Evolutionary conservation across 495 filamentous ascomycete species (phyloP).

Genomic region (Rostrohypoxylon terebratum): DNA sequence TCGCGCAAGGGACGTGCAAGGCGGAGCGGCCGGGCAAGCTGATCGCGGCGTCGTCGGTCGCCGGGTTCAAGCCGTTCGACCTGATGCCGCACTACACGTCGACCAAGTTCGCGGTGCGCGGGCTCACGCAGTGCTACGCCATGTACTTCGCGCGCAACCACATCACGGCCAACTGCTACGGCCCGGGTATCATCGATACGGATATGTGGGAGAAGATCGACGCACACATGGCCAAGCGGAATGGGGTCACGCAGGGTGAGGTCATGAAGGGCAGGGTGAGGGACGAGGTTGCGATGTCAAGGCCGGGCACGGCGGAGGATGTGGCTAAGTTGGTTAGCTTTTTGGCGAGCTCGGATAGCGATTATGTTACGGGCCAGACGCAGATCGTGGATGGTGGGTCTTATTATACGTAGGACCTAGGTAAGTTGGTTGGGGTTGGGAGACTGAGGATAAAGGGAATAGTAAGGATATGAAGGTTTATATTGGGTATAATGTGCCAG

Average conservation of each 20-base stretch:
- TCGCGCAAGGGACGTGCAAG: slow-evolving; percentile 56
- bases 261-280: slow-evolving; percentile 59
- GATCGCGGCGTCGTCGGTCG: slow-evolving; percentile 67
- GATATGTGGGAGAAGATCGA: slow-evolving; percentile 72
- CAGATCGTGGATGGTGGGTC: slow-evolving; percentile 72
- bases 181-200: slow-evolving; percentile 71
- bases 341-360: slow-evolving; percentile 64
- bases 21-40: slow-evolving; percentile 60
- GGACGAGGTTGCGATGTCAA: slow-evolving; percentile 62
- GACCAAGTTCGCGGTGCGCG: slow-evolving; percentile 70
- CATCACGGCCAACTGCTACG: slow-evolving; percentile 73
- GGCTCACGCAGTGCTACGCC: slow-evolving; percentile 67
- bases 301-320: slow-evolving; percentile 67
- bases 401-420: slow-evolving; percentile 58
- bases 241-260: slow-evolving; percentile 62
- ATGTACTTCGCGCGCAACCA: slow-evolving; percentile 67
- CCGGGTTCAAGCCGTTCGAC: slow-evolving; percentile 65
- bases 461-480: background rate
- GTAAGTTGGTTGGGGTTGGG: slow-evolving; percentile 4
- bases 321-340: slow-evolving; percentile 69
- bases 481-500: background rate
- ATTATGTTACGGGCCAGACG: slow-evolving; percentile 73
- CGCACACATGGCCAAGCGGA: slow-evolving; percentile 59
- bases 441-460: too few relatives aligned
- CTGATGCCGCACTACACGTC: slow-evolving; percentile 67